Conservation (phyloP, 2,329 filamentous ascomycete species). For the Didymella pinodella region DNA sequence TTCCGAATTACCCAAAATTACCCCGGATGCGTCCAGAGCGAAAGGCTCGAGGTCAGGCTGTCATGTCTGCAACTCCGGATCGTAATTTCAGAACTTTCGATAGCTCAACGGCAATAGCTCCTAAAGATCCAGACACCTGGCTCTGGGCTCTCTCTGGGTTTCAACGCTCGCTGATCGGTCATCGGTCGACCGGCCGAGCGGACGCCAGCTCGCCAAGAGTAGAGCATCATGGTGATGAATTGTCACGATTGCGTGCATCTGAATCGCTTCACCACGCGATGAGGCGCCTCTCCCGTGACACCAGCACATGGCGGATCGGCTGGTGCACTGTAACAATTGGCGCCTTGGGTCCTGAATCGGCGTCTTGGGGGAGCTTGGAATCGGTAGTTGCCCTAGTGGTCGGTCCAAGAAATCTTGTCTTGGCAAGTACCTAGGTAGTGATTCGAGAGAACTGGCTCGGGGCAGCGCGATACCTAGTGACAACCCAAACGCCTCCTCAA, state of each 20-base stretch:
- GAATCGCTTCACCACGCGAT: slow-evolving; percentile 9
- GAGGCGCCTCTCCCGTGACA: slow-evolving; percentile 5
- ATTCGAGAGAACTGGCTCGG: slow-evolving; percentile 9
- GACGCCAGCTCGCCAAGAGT: neutral
- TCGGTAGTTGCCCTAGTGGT: slow-evolving; percentile 6
- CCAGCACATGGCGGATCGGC: slow-evolving; percentile 10
- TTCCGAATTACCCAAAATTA: neutral
- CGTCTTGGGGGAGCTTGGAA: slow-evolving; percentile 10
- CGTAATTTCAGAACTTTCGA: neutral
- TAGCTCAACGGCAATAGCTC: neutral
- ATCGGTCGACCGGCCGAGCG: slow-evolving; percentile 12
- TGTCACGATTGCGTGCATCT: slow-evolving; percentile 13
- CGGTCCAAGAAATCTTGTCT: neutral
- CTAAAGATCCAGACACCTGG: slow-evolving; percentile 15
- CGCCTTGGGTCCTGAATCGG: slow-evolving; percentile 5
- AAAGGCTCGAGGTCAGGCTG: slow-evolving; percentile 1
- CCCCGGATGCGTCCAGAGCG: neutral
- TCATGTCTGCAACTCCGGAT: neutral
- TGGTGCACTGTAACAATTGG: slow-evolving; percentile 8
- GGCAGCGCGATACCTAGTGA: slow-evolving; percentile 18
- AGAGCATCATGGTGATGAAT: neutral
- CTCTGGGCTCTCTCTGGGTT: neutral
- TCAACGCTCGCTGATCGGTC: slow-evolving; percentile 10
- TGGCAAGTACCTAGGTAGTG: neutral
- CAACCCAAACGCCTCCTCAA: slow-evolving; percentile 14